A percentile compares a stretch with the other conserved stretches of the same genome.
phyloP scores from a whole-genome alignment of 257 asterid species.

The Ehretia macrophylla region DNA sequence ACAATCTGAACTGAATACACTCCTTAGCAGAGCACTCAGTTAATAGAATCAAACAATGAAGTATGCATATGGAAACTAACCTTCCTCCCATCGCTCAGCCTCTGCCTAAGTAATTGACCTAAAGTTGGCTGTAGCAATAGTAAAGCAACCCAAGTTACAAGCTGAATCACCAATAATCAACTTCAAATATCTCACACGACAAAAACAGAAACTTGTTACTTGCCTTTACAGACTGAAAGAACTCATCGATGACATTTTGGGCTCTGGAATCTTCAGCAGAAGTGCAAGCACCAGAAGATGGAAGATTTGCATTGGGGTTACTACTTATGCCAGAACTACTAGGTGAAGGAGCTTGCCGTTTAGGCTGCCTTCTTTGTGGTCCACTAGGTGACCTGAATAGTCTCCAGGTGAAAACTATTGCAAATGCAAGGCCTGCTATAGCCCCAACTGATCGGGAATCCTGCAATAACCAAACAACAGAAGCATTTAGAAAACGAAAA shows the following conservation, averaged over 20 bases:
- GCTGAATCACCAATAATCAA: not conserved
- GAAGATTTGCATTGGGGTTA: slow-evolving; percentile 30
- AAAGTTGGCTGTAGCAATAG: slow-evolving; percentile 66
- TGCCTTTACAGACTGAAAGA: slow-evolving; percentile 80
- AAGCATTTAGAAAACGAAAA: not conserved
- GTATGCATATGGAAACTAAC: slow-evolving; percentile 28
- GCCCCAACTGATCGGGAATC: slow-evolving; percentile 78
- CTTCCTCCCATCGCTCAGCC: slow-evolving; percentile 91
- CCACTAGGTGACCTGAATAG: slow-evolving; percentile 59
- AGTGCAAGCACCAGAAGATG: slow-evolving; percentile 32
- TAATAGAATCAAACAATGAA: not conserved
- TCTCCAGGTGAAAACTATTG: slow-evolving; percentile 86
- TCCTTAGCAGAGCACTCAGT: not conserved
- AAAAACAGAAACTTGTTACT: not conserved
- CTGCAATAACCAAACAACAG: slow-evolving; percentile 26
- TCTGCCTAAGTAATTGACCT: slow-evolving; percentile 75
- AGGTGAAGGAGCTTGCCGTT: slow-evolving; percentile 50
- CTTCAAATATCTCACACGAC: not conserved
- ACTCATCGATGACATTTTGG: slow-evolving; percentile 72
- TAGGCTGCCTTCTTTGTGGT: slow-evolving; percentile 62
- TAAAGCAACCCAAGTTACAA: not conserved
- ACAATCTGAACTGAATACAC: too few relatives aligned
- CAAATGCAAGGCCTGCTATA: slow-evolving; percentile 78
- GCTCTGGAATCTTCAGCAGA: slow-evolving; percentile 56
- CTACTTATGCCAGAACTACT: slow-evolving; percentile 50